A percentile compares a stretch with the other conserved stretches of the same genome.
Conservation (phyloP, 768 basidiomycete species). For the Myochromella boudieri region DNA sequence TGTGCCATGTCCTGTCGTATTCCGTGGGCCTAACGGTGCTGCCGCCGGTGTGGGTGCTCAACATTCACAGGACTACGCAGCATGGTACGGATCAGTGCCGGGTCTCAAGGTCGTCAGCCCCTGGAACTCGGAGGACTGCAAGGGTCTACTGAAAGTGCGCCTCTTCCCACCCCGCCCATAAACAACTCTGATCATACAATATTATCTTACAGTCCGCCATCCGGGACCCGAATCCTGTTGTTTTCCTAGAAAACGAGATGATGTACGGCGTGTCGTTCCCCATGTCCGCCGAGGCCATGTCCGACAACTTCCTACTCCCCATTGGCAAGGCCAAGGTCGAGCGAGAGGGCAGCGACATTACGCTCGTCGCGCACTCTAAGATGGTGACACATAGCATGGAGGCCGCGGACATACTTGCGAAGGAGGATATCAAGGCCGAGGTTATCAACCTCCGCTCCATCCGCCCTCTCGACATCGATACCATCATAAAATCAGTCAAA, state of each 20-base stretch:
- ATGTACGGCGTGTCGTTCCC: conserved; percentile 97
- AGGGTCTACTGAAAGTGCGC: conserved; percentile 90
- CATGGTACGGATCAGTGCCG: conserved; percentile 92
- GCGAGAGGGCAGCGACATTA: conserved; percentile 88
- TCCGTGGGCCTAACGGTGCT: conserved; percentile 99
- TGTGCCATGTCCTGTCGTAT: conserved; percentile 97
- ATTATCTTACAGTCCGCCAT: conserved; percentile 71
- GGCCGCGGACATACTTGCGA: conserved; percentile 88
- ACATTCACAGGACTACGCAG: conserved; percentile 96
- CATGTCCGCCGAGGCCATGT: conserved; percentile 92
- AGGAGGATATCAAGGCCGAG: conserved; percentile 97
- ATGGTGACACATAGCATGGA: conserved; percentile 96
- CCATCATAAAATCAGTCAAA: conserved; percentile 95
- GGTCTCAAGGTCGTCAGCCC: conserved; percentile 98
- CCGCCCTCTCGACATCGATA: conserved; percentile 96
- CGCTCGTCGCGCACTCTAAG: conserved; percentile 96
- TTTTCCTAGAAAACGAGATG: conserved; percentile 99
- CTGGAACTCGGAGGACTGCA: conserved; percentile 99
- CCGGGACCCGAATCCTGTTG: conserved; percentile 96
- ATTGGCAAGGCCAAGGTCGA: conserved; percentile 99
- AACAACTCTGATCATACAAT: neutral
- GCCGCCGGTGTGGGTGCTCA: conserved; percentile 96
- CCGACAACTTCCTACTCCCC: conserved; percentile 90
- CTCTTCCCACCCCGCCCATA: conserved; percentile 4
- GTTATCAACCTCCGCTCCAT: conserved; percentile 97